Conservation (phyloP, 805 yeast genomes). For the Cyberlindnera sargentensis region DNA sequence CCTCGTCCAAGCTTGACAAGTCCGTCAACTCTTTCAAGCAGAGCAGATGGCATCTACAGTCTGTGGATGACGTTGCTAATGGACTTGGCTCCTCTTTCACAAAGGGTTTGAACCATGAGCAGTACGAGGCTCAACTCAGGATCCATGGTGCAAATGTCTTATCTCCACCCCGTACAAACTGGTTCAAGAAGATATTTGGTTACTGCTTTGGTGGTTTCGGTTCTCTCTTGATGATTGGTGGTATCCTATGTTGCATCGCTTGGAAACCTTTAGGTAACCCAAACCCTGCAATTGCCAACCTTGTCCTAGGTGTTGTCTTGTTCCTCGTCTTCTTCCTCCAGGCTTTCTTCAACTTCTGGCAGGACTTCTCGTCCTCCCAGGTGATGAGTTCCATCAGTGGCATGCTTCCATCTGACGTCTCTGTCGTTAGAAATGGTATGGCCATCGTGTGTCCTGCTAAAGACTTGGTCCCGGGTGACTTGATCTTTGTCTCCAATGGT, state of each 20-base stretch:
- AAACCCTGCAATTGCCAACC: slow-evolving; percentile 33
- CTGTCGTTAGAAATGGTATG: slow-evolving; percentile 31
- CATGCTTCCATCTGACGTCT: slow-evolving; percentile 34
- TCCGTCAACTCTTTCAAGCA: slow-evolving; percentile 21
- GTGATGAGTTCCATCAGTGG: slow-evolving; percentile 41
- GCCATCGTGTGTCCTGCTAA: slow-evolving; percentile 25
- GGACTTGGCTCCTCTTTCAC: slow-evolving; percentile 18
- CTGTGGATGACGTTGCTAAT: slow-evolving; percentile 20
- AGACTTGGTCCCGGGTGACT: slow-evolving; percentile 39
- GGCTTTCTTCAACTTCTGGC: slow-evolving; percentile 38
- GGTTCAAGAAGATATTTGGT: slow-evolving; percentile 27
- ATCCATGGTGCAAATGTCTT: slow-evolving; percentile 31
- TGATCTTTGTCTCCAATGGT: slow-evolving; percentile 32
- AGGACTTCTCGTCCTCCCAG: slow-evolving; percentile 39
- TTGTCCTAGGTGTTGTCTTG: slow-evolving; percentile 36
- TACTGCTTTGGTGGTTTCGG: slow-evolving; percentile 47
- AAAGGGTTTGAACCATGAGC: slow-evolving; percentile 21
- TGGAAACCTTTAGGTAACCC: slow-evolving; percentile 46
- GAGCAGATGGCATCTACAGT: slow-evolving; percentile 27
- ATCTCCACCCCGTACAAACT: slow-evolving; percentile 30
- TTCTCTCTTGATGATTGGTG: slow-evolving; percentile 33
- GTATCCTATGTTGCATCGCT: slow-evolving; percentile 33
- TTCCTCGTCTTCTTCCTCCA: slow-evolving; percentile 34
- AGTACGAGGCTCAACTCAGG: slow-evolving; percentile 7
- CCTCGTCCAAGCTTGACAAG: slow-evolving; percentile 10